These are phyloP conservation scores for Priceomyces carsonii DNA, from an alignment of 805 yeast genomes.

Conservation along the genomic window DNA sequence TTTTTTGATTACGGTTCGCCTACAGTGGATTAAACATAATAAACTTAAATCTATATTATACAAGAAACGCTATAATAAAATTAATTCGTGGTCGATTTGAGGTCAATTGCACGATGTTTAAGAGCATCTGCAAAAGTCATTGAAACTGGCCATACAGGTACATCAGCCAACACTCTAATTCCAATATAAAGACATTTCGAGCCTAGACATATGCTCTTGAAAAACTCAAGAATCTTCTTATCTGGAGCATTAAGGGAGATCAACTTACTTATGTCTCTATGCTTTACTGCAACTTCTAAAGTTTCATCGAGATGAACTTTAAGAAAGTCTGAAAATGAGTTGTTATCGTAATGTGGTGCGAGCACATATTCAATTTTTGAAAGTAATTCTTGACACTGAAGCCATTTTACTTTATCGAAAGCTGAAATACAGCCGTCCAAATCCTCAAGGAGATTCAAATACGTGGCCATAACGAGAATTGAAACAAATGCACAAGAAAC, in stretches of 20 bases:
- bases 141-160: constrained; percentile 86
- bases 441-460: constrained; percentile 54
- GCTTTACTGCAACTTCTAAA: constrained; percentile 12
- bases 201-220: constrained; percentile 51
- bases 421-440: constrained; percentile 31
- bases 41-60: too few relatives aligned
- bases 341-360: constrained; percentile 51
- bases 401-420: constrained; percentile 60
- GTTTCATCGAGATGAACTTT: constrained; percentile 42
- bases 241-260: constrained; percentile 41
- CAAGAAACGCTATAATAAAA: too few relatives aligned
- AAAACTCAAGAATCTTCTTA: constrained; percentile 45
- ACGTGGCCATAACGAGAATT: constrained; percentile 62
- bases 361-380: constrained; percentile 61
- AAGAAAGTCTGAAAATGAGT: constrained; percentile 57
- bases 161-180: constrained; percentile 76
- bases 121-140: constrained; percentile 78
- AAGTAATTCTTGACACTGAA: constrained; percentile 59
- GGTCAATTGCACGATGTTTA: constrained; percentile 51
- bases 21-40: too few relatives aligned
- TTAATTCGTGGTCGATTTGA: too few relatives aligned
- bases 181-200: constrained; percentile 66
- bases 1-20: too few relatives aligned
- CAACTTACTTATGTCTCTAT: constrained; percentile 48
- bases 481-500: constrained; percentile 69